These are phyloP conservation scores for Phallus indusiatus DNA, from an alignment of 768 basidiomycete species.

Conservation along the genomic window DNA sequence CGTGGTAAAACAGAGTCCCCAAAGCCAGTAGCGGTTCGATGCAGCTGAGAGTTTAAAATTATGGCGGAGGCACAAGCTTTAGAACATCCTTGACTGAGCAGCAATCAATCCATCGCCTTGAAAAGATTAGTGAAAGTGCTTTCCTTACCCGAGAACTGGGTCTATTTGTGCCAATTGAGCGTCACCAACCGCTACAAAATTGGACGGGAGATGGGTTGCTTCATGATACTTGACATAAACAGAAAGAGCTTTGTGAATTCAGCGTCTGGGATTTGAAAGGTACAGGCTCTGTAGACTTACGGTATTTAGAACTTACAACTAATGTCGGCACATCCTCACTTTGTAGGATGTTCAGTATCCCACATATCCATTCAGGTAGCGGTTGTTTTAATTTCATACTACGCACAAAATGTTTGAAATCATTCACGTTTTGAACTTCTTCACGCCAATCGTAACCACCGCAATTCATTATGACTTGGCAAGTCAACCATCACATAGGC, in stretches of 20 bases:
- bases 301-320: neutral
- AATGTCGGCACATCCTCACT: neutral
- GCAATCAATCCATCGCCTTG: neutral
- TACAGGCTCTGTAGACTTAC: neutral
- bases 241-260: neutral
- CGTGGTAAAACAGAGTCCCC: neutral
- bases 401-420: neutral
- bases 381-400: neutral
- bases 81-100: slow-evolving; percentile 7
- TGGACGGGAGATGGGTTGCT: neutral
- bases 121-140: neutral
- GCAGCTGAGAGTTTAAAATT: slow-evolving; percentile 2
- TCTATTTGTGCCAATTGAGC: neutral
- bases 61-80: neutral
- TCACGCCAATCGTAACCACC: neutral
- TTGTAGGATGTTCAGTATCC: neutral
- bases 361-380: neutral
- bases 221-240: neutral
- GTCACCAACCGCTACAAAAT: neutral
- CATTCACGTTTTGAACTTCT: neutral
- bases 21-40: neutral
- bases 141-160: slow-evolving; percentile 1
- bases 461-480: neutral
- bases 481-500: neutral
- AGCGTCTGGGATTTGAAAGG: too few species aligned